A percentile compares a stretch with the other conserved stretches of the same genome.
Conservation (phyloP, 768 basidiomycete species). For the Collybia mongolica region DNA sequence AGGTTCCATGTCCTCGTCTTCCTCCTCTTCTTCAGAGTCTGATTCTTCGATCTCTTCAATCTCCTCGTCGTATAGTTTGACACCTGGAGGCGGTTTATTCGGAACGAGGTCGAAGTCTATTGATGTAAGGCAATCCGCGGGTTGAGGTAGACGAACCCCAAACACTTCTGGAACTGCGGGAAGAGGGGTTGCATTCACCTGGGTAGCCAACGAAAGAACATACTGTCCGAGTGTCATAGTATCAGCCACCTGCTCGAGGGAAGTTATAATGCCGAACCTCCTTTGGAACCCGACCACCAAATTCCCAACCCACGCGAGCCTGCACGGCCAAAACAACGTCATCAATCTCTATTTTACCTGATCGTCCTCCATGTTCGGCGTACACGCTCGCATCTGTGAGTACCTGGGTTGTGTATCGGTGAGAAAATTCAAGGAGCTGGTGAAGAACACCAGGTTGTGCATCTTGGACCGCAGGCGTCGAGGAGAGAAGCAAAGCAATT, state of each 20-base stretch:
- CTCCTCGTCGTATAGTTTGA: slow-evolving; percentile 77
- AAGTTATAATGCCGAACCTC: slow-evolving; percentile 51
- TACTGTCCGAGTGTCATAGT: slow-evolving; percentile 44
- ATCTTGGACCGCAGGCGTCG: slow-evolving; percentile 83
- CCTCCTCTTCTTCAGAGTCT: slow-evolving; percentile 59
- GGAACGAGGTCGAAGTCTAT: slow-evolving; percentile 88
- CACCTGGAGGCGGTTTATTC: slow-evolving; percentile 77
- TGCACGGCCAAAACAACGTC: slow-evolving; percentile 81
- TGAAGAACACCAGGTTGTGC: slow-evolving; percentile 84
- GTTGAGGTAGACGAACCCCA: slow-evolving; percentile 76
- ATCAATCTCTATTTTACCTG: slow-evolving; percentile 81
- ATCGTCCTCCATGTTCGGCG: slow-evolving; percentile 79
- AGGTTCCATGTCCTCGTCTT: slow-evolving; percentile 72
- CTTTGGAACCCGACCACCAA: slow-evolving; percentile 85
- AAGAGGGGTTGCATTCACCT: slow-evolving; percentile 78
- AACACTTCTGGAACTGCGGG: slow-evolving; percentile 88
- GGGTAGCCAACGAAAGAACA: slow-evolving; percentile 74
- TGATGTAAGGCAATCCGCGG: slow-evolving; percentile 69
- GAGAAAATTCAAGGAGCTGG: slow-evolving; percentile 84
- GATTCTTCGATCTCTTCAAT: slow-evolving; percentile 81
- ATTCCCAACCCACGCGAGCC: slow-evolving; percentile 90
- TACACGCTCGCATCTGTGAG: slow-evolving; percentile 85
- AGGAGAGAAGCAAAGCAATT: slow-evolving; percentile 80
- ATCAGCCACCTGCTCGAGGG: neutral
- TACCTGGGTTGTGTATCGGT: slow-evolving; percentile 81